A percentile compares a stretch with the other conserved stretches of the same genome.
These are phyloP conservation scores for Erucastrum elatum DNA, from an alignment of 345 rosid species.

Conservation along the genomic window DNA sequence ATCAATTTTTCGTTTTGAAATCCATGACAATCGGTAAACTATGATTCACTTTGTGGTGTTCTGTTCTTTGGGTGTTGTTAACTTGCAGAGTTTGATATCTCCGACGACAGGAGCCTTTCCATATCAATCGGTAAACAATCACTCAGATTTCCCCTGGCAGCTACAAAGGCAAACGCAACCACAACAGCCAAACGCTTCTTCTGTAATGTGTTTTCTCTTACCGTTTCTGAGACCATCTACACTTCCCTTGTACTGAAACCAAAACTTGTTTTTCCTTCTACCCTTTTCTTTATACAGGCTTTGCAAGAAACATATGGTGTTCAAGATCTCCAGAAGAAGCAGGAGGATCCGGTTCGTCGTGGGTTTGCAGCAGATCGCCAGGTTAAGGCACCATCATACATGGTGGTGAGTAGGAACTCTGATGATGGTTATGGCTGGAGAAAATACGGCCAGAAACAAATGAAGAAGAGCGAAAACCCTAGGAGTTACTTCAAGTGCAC, in stretches of 20 bases:
- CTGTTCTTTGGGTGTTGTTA: constrained; percentile 32
- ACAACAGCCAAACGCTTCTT: constrained; percentile 29
- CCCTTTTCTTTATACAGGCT: constrained; percentile 24
- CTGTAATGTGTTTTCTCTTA: constrained; percentile 39
- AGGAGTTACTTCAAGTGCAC: constrained; percentile 99
- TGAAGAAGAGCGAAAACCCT: constrained; percentile 94
- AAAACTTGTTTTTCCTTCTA: not conserved
- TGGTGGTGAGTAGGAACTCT: constrained; percentile 64
- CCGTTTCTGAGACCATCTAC: constrained; percentile 44
- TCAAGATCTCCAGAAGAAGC: constrained; percentile 46
- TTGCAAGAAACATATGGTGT: constrained; percentile 52
- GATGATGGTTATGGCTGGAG: constrained; percentile 97
- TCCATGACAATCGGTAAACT: not conserved
- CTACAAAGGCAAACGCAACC: constrained; percentile 9
- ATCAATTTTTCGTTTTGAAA: not conserved
- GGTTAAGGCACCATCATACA: constrained; percentile 29
- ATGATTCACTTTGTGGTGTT: not conserved
- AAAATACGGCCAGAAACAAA: constrained; percentile 93
- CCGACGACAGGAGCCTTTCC: constrained; percentile 93
- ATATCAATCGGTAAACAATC: constrained; percentile 47
- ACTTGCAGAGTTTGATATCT: constrained; percentile 71
- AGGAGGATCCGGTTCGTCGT: constrained; percentile 49
- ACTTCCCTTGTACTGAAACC: not conserved
- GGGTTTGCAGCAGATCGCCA: constrained; percentile 40
- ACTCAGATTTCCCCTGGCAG: constrained; percentile 65